These are phyloP conservation scores for Linanthus parryae DNA, from an alignment of 148 eudicot species.

Conservation along the genomic window DNA sequence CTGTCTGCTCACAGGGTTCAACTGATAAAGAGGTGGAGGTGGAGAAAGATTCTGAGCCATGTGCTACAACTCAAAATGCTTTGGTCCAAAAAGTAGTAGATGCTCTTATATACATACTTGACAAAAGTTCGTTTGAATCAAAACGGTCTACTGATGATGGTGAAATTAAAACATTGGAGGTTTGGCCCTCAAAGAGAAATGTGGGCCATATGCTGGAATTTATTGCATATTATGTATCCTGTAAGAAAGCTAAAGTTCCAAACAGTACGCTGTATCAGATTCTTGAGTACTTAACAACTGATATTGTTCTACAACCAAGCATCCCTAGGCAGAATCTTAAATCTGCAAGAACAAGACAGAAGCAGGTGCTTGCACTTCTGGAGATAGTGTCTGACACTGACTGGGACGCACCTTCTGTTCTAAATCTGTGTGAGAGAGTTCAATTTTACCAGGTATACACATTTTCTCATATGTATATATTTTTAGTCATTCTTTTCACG, in stretches of 20 bases:
- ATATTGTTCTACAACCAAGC: slow-evolving; percentile 29
- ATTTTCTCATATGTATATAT: too few relatives aligned
- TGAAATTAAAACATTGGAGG: slow-evolving; percentile 21
- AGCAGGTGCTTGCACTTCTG: slow-evolving; percentile 68
- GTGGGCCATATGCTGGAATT: slow-evolving; percentile 67
- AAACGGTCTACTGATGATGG: slow-evolving; percentile 34
- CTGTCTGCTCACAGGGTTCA: slow-evolving; percentile 19
- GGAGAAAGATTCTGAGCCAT: slow-evolving; percentile 21
- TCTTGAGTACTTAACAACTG: slow-evolving; percentile 74
- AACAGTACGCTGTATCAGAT: slow-evolving; percentile 54
- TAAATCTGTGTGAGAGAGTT: slow-evolving; percentile 65
- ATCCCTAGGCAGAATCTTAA: slow-evolving; percentile 22
- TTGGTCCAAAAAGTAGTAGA: slow-evolving; percentile 66
- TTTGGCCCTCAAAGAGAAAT: slow-evolving; percentile 82
- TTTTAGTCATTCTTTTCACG: too few relatives aligned
- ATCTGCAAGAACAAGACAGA: slow-evolving; percentile 56
- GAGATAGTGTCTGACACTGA: slow-evolving; percentile 65
- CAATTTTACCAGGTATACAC: slow-evolving; percentile 75
- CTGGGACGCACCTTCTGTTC: slow-evolving; percentile 69
- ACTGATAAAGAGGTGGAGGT: slow-evolving; percentile 20
- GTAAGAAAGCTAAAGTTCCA: slow-evolving; percentile 50
- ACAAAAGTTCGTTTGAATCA: slow-evolving; percentile 36
- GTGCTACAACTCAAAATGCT: slow-evolving; percentile 25
- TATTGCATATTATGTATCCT: slow-evolving; percentile 55
- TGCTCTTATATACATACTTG: slow-evolving; percentile 65